phyloP scores from a whole-genome alignment of 169 alveolate species.

The Cryptosporidium baileyi region DNA sequence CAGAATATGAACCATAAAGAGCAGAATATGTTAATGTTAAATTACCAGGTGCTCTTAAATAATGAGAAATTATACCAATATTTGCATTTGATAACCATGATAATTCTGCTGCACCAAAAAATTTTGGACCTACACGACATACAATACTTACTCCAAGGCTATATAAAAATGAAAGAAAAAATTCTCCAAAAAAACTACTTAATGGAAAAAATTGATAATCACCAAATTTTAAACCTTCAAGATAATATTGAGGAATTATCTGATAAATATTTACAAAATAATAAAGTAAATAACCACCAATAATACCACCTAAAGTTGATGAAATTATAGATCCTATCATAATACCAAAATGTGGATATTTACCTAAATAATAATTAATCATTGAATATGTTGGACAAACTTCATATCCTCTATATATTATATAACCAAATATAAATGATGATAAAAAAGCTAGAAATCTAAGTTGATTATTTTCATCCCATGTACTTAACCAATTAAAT shows the following conservation, averaged over 20 bases:
- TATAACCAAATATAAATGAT: constrained; percentile 58
- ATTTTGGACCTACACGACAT: constrained; percentile 53
- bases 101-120: constrained; percentile 64
- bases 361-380: constrained; percentile 52
- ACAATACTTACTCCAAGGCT: constrained; percentile 67
- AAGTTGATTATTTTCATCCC: constrained; percentile 46
- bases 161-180: constrained; percentile 42
- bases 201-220: constrained; percentile 24
- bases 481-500: constrained; percentile 42
- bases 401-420: constrained; percentile 66
- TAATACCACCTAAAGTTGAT: constrained; percentile 45
- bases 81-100: constrained; percentile 69
- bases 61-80: constrained; percentile 8
- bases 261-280: constrained; percentile 3
- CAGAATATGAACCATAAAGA: constrained; percentile 56
- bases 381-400: constrained; percentile 64
- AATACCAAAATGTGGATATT: constrained; percentile 47
- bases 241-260: constrained; percentile 1
- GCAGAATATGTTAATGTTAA: constrained; percentile 60
- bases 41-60: constrained; percentile 56
- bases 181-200: constrained; percentile 49
- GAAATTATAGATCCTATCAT: constrained; percentile 53
- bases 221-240: constrained; percentile 5
- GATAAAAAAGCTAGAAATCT: constrained; percentile 45
- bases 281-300: constrained; percentile 37